Conservation (phyloP, 805 yeast species). For the Sugiyamaella floridensis region DNA sequence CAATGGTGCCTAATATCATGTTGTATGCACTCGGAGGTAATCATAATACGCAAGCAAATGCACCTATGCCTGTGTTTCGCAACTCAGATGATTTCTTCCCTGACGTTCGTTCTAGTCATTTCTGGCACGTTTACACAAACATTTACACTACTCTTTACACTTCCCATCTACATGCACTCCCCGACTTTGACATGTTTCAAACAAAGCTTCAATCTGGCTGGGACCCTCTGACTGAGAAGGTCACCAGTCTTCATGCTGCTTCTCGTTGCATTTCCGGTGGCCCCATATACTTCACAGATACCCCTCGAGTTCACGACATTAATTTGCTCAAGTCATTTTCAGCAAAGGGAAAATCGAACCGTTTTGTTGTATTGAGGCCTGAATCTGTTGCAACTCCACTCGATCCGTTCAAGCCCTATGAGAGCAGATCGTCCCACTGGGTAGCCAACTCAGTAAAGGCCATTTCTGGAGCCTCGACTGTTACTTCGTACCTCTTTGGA, state of each 20-base stretch:
- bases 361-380: conserved; percentile 9
- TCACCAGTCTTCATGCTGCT: conserved; percentile 25
- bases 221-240: conserved; percentile 1
- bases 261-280: conserved; percentile 28
- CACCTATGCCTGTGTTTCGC: conserved; percentile 23
- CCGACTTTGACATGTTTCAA: conserved; percentile 31
- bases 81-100: conserved; percentile 31
- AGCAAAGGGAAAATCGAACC: conserved; percentile 2
- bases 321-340: conserved; percentile 14
- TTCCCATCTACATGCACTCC: conserved; percentile 18
- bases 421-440: conserved; percentile 7
- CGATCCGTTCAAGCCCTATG: conserved; percentile 16
- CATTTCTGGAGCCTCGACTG: neutral
- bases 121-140: conserved; percentile 28
- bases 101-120: conserved; percentile 21
- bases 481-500: neutral
- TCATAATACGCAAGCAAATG: neutral
- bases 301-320: conserved; percentile 19
- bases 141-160: conserved; percentile 22
- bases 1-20: conserved; percentile 24
- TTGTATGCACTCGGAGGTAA: conserved; percentile 7
- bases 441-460: conserved; percentile 4
- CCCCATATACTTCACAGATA: conserved; percentile 28
- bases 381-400: conserved; percentile 10
- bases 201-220: conserved; percentile 13